Evolutionary conservation across 164 flowering plant genomes (phyloP).

Genomic region (Tinospora cordifolia): DNA sequence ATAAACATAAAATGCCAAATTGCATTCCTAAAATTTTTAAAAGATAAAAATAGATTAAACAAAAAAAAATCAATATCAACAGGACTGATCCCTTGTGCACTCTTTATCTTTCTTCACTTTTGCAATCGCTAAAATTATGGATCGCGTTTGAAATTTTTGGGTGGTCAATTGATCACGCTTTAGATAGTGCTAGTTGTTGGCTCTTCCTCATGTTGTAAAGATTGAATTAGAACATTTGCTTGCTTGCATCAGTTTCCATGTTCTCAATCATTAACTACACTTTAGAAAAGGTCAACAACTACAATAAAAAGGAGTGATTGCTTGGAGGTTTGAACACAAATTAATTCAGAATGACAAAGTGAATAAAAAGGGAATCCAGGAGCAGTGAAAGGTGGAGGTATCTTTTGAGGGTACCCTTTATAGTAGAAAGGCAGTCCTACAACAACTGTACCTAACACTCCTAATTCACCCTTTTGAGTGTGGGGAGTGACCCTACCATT

Average conservation of each 20-base stretch:
- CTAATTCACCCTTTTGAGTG: background rate
- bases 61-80: too few species aligned
- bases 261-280: background rate
- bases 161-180: background rate
- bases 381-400: constrained; percentile 1
- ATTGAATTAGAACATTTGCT: background rate
- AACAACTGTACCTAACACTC: background rate
- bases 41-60: too few species aligned
- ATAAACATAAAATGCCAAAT: too few species aligned
- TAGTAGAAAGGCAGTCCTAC: background rate
- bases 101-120: too few species aligned
- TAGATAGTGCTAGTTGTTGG: background rate
- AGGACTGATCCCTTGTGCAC: too few species aligned
- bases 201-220: background rate
- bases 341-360: background rate
- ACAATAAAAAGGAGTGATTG: background rate
- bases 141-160: background rate
- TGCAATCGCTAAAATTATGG: background rate
- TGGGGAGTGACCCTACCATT: background rate
- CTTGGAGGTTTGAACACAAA: constrained; percentile 2
- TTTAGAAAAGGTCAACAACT: background rate
- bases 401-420: background rate
- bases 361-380: background rate
- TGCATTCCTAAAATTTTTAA: too few species aligned
- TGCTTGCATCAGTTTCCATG: background rate